These are phyloP conservation scores for Ganoderma resinaceum DNA, from an alignment of 1,284 basidiomycete genomes.

Conservation along the genomic window DNA sequence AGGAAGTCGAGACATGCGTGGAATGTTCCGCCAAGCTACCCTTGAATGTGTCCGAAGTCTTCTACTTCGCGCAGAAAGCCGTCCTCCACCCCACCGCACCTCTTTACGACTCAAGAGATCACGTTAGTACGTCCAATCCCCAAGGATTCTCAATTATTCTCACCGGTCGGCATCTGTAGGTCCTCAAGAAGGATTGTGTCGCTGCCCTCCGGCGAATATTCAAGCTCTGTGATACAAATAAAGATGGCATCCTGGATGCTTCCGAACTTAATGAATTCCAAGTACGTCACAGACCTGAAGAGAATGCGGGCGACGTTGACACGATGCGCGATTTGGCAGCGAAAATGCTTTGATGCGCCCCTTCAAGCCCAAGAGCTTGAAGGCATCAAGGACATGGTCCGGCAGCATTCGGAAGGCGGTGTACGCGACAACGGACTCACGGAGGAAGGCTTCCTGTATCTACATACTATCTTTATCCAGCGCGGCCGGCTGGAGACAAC, in stretches of 20 bases:
- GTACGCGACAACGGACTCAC: constrained; percentile 84
- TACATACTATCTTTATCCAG: constrained; percentile 98
- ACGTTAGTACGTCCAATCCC: constrained; percentile 57
- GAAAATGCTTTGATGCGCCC: constrained; percentile 95
- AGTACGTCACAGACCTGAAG: constrained; percentile 49
- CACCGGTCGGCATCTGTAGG: constrained; percentile 50
- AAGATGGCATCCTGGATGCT: constrained; percentile 91
- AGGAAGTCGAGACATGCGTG: constrained; percentile 99
- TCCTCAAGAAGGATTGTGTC: constrained; percentile 93
- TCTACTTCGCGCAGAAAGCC: constrained; percentile 99
- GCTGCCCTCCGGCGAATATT: constrained; percentile 94
- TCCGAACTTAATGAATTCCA: constrained; percentile 97
- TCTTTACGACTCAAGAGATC: constrained; percentile 95
- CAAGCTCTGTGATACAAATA: constrained; percentile 94
- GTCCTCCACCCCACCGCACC: constrained; percentile 98
- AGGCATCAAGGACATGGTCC: constrained; percentile 88
- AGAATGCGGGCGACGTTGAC: not conserved
- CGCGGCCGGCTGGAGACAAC: constrained; percentile 96
- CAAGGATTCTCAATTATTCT: not conserved
- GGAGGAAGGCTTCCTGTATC: constrained; percentile 92
- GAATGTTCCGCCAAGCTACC: constrained; percentile 93
- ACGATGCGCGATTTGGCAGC: constrained; percentile 48
- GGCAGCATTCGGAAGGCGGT: constrained; percentile 73
- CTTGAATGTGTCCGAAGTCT: constrained; percentile 97
- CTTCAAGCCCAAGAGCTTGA: constrained; percentile 93